phyloP scores from a whole-genome alignment of 768 basidiomycete genomes.

The Boletus rubroflammeus region DNA sequence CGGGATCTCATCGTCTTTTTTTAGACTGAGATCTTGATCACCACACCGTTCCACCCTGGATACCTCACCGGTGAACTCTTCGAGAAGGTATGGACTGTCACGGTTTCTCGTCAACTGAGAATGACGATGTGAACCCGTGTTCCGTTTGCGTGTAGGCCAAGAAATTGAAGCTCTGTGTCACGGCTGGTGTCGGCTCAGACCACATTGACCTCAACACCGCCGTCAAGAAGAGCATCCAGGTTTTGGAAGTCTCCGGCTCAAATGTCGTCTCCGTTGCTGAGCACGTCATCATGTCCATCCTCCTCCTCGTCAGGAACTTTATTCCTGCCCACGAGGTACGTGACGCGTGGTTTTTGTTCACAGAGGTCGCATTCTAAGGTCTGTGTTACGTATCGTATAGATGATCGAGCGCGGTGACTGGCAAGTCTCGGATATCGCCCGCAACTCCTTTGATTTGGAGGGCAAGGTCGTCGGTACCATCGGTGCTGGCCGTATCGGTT shows the following conservation, averaged over 20 bases:
- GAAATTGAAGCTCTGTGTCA: slow-evolving; percentile 87
- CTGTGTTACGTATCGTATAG: slow-evolving; percentile 27
- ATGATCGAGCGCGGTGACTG: slow-evolving; percentile 85
- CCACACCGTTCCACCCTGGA: slow-evolving; percentile 84
- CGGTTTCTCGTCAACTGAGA: slow-evolving; percentile 2
- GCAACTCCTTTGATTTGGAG: slow-evolving; percentile 86
- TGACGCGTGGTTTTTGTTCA: not conserved
- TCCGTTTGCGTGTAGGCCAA: slow-evolving; percentile 54
- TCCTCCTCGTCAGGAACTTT: slow-evolving; percentile 88
- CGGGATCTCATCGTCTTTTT: slow-evolving; percentile 9
- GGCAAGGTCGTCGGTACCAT: slow-evolving; percentile 91
- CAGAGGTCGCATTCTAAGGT: not conserved
- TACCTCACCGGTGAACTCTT: slow-evolving; percentile 74
- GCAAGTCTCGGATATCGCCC: slow-evolving; percentile 79
- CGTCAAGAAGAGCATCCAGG: slow-evolving; percentile 75
- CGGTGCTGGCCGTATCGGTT: slow-evolving; percentile 80
- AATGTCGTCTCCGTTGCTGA: slow-evolving; percentile 92
- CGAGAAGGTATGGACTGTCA: slow-evolving; percentile 47
- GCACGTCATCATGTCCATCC: slow-evolving; percentile 88
- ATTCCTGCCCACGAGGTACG: slow-evolving; percentile 78
- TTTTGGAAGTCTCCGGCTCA: slow-evolving; percentile 83
- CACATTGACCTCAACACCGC: slow-evolving; percentile 89
- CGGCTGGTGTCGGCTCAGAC: slow-evolving; percentile 89
- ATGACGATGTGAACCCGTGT: not conserved
- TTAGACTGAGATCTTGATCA: slow-evolving; percentile 76